These are phyloP conservation scores for Lepraria neglecta DNA, from an alignment of 495 filamentous ascomycete species.

Conservation along the genomic window DNA sequence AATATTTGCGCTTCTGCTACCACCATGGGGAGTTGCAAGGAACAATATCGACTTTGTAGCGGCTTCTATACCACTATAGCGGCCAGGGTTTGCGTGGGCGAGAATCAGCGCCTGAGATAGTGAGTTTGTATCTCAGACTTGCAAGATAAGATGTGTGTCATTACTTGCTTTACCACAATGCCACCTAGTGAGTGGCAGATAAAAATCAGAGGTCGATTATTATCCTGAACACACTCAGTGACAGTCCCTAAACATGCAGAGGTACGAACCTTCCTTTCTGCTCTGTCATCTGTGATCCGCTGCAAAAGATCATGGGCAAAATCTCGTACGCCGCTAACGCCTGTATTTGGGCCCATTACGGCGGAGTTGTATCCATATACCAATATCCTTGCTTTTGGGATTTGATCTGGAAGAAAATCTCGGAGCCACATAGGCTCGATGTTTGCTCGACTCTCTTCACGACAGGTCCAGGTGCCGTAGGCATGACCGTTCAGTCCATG, in stretches of 20 bases:
- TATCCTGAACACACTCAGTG: neutral
- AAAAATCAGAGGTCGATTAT: constrained; percentile 3
- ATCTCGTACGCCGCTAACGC: constrained; percentile 5
- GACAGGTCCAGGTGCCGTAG: constrained; percentile 6
- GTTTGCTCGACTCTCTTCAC: neutral
- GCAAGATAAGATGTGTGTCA: neutral
- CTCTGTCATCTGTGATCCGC: constrained; percentile 8
- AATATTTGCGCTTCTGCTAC: constrained; percentile 13
- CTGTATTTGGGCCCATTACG: constrained; percentile 1
- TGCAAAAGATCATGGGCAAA: constrained; percentile 8
- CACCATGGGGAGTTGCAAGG: constrained; percentile 10
- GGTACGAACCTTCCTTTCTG: neutral
- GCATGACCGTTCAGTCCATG: constrained; percentile 14
- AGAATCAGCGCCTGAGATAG: neutral
- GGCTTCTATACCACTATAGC: neutral
- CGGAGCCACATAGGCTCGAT: constrained; percentile 10
- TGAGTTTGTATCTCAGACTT: neutral
- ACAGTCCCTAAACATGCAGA: neutral
- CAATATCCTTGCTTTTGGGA: neutral
- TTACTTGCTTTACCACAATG: constrained; percentile 14
- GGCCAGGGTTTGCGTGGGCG: constrained; percentile 2
- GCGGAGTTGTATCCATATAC: constrained; percentile 11
- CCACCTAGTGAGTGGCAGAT: constrained; percentile 9
- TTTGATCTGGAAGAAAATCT: constrained; percentile 3
- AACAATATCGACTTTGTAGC: constrained; percentile 6